Evolutionary conservation across 331 rosid species (phyloP).

Genomic region (Ulmus americana): DNA sequence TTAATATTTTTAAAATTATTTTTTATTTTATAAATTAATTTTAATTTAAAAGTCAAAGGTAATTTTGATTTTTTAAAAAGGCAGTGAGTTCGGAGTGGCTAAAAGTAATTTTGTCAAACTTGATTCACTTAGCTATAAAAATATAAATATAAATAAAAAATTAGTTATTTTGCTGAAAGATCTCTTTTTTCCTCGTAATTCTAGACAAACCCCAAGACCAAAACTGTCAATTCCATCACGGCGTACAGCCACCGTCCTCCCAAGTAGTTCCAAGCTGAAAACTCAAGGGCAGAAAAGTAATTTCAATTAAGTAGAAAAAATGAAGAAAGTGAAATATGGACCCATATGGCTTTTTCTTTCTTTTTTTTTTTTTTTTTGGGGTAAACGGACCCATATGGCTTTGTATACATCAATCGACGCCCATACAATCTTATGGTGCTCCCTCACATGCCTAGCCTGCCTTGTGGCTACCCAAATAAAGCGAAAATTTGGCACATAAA

Average conservation of each 20-base stretch:
- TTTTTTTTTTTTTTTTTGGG: no score
- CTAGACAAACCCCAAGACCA: not conserved
- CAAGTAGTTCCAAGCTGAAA: not conserved
- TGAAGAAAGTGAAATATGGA: not conserved
- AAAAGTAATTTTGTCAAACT: no score
- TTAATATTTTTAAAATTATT: no score
- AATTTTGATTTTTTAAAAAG: no score
- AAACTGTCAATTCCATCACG: not conserved
- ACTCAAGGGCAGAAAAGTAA: conserved; percentile 11
- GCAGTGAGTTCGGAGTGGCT: no score
- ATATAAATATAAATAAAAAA: no score
- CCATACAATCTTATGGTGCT: conserved; percentile 7
- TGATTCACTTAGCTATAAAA: no score
- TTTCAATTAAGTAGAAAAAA: not conserved
- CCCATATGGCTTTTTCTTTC: not conserved
- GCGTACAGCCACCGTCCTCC: not conserved
- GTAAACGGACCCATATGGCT: conserved; percentile 14
- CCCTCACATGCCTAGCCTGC: not conserved
- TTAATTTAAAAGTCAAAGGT: no score
- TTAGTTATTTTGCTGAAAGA: no score
- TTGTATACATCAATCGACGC: not conserved
- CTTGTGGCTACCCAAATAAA: not conserved
- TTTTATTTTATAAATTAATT: no score
- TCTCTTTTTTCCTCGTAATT: not conserved
- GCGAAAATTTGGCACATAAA: not conserved